phyloP scores from a whole-genome alignment of 2,329 filamentous ascomycete genomes.

The Plenodomus biglobosus region DNA sequence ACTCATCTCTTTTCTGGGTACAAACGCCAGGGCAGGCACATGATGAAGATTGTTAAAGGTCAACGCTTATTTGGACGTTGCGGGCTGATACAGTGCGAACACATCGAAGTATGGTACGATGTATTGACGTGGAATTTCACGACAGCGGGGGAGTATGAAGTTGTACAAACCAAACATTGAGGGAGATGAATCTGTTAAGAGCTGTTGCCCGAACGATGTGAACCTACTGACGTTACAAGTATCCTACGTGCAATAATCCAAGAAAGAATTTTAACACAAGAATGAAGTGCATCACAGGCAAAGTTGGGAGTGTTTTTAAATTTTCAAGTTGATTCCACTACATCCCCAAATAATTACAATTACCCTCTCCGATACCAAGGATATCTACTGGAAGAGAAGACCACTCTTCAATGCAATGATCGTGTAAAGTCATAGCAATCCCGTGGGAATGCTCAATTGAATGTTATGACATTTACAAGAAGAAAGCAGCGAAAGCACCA shows the following conservation, averaged over 20 bases:
- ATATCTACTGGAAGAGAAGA: constrained; percentile 28
- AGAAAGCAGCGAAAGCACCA: constrained; percentile 47
- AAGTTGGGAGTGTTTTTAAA: not conserved
- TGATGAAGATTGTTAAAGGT: not conserved
- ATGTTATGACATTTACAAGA: constrained; percentile 46
- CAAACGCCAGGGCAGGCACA: not conserved
- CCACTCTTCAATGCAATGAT: constrained; percentile 28
- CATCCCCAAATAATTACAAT: constrained; percentile 31
- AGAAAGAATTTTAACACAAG: not conserved
- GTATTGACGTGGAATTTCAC: too few species aligned
- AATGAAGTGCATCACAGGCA: constrained; percentile 7
- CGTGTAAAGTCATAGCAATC: constrained; percentile 46
- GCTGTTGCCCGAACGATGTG: too few species aligned
- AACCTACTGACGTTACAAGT: too few species aligned
- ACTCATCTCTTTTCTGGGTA: not conserved
- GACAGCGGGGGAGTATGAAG: too few species aligned
- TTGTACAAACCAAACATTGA: too few species aligned
- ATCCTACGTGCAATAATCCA: not conserved
- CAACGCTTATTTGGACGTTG: not conserved
- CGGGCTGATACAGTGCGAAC: not conserved
- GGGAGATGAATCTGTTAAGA: too few species aligned
- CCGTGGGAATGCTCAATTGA: constrained; percentile 33
- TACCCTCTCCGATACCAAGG: constrained; percentile 31
- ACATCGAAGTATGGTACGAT: too few species aligned
- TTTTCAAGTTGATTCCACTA: constrained; percentile 28